These are phyloP conservation scores for Acacia confusa DNA, from an alignment of 306 rosid genomes.

Conservation along the genomic window DNA sequence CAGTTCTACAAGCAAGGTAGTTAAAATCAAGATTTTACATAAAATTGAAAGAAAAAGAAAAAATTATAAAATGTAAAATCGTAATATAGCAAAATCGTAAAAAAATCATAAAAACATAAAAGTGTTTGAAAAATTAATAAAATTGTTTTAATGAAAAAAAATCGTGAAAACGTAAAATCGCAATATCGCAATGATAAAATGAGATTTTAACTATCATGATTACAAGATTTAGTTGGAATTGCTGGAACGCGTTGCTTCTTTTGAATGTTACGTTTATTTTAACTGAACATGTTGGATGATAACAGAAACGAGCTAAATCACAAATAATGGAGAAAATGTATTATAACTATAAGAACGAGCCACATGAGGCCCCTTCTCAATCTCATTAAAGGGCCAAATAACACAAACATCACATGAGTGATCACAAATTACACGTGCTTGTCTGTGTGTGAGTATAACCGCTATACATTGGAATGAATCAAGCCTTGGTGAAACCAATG, in stretches of 20 bases:
- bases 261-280: background rate
- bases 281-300: background rate
- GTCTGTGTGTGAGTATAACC: background rate
- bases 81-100: no score
- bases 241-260: background rate
- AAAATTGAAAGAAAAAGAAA: no score
- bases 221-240: background rate
- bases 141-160: no score
- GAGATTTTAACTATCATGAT: no score
- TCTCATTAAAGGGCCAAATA: background rate
- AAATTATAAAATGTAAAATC: no score
- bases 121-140: no score
- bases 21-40: no score
- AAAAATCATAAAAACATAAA: no score
- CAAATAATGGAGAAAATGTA: background rate
- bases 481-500: slow-evolving; percentile 18
- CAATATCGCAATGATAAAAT: no score
- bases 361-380: background rate
- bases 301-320: background rate
- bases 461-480: background rate
- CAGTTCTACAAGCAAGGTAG: no score
- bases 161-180: no score
- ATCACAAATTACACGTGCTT: background rate
- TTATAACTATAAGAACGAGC: background rate
- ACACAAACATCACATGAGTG: background rate